Base-by-base conservation (phyloP, 2,329 filamentous ascomycete species). In the Aschersonia sp. region DNA sequence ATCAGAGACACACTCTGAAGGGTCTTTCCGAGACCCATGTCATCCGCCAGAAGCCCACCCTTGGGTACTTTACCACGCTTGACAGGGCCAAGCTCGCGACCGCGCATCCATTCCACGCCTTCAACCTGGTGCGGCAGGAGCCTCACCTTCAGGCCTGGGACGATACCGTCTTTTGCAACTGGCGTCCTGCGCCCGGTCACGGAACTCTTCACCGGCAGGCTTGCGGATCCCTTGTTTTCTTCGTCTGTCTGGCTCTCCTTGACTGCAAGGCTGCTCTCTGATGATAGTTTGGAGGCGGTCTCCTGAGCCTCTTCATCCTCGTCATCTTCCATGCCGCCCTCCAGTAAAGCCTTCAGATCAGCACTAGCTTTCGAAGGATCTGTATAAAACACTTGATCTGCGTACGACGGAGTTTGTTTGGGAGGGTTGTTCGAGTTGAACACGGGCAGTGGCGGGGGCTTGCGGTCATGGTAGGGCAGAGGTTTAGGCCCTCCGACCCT, bases 11-110 rank as follows among this genome's bases (percentile, higher is more conserved):
- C 85, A 1, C 89, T 87, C 66, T 98, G 92, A 11, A 98, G 76
- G 0, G 92, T 98, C 71, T 98, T 98, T 50, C 92, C 92, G 11
- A 97, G 71, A 54, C 90, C 90, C 90, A 97, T 94, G 61, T 98
- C 92, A 58, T 98, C 92, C 14, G 92, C 92, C 37, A 98, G 75
- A 53, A 98, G 94, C 14, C 92, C 92, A 37, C 92, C 92, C 56
- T 94, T 92, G 32, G 90, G 88, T 8, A 94, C 76, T 52, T 70
- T 78, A 50, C 85, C 86, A 56, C 83, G 84, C 68, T 92, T 95
- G 51, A 85, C 80, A 14, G 81, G 80, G 2, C 90, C 89, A 9
- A 87, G 81, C 66, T 98, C 92, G 57, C 94, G 87, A 50, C 89
- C 85, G 48, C 78, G 83, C 87, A 98, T 95, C 90, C 92, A 98